phyloP scores from a whole-genome alignment of 2,329 filamentous ascomycete genomes.

The Pyricularia pennisetigena region DNA sequence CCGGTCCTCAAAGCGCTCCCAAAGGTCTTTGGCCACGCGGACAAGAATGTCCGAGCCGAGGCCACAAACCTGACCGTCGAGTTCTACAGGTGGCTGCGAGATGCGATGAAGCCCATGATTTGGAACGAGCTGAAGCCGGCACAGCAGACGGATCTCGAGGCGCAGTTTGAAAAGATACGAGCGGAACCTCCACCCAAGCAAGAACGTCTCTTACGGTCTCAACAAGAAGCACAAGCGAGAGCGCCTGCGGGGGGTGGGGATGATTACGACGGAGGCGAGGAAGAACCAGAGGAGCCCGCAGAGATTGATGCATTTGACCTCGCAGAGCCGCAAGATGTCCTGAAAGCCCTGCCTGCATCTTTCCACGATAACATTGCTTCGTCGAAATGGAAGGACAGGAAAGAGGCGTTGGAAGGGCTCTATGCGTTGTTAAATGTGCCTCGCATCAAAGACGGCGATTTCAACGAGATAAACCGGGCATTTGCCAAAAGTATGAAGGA shows the following conservation, averaged over 20 bases:
- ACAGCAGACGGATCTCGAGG: conserved; percentile 88
- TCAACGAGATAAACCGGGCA: conserved; percentile 70
- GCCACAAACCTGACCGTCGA: conserved; percentile 87
- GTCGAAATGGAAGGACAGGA: conserved; percentile 97
- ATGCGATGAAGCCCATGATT: conserved; percentile 97
- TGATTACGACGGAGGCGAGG: conserved; percentile 45
- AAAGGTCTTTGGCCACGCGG: conserved; percentile 89
- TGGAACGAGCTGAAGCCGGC: conserved; percentile 93
- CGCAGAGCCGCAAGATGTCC: conserved; percentile 78
- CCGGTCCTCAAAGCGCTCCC: conserved; percentile 80
- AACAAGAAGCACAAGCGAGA: conserved; percentile 74
- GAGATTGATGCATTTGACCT: conserved; percentile 77
- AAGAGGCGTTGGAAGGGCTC: conserved; percentile 82
- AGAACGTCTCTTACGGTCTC: conserved; percentile 76
- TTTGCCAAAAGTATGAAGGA: conserved; percentile 98
- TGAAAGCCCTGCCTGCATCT: conserved; percentile 70
- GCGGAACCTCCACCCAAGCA: conserved; percentile 81
- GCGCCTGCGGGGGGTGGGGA: conserved; percentile 52
- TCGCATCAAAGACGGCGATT: conserved; percentile 83
- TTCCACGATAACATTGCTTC: conserved; percentile 79
- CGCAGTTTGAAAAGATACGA: conserved; percentile 89
- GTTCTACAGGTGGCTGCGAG: conserved; percentile 91
- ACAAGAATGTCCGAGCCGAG: conserved; percentile 95
- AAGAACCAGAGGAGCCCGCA: conserved; percentile 48
- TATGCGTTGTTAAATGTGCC: conserved; percentile 71